Percentiles rank a stretch among this genome's conserved stretches.
phyloP scores from a whole-genome alignment of 768 basidiomycete genomes.

The Suillus cothurnatus region DNA sequence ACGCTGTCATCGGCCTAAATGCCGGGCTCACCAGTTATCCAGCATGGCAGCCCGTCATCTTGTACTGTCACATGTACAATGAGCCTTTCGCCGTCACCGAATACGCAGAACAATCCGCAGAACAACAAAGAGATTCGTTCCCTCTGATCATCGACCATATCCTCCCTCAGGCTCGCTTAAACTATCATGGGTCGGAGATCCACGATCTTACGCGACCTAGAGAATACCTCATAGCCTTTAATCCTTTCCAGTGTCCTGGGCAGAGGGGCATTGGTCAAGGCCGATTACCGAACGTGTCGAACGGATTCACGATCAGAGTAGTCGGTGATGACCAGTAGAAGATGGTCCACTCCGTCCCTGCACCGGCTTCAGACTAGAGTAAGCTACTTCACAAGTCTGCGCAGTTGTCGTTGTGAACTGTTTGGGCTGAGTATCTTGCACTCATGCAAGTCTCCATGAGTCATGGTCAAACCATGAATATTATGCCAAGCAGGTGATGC shows the following conservation, averaged over 20 bases:
- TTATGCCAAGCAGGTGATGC: neutral
- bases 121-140: conserved; percentile 30
- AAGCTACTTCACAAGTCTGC: conserved; percentile 16
- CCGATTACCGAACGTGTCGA: conserved; percentile 32
- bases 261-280: conserved; percentile 27
- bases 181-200: conserved; percentile 21
- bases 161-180: conserved; percentile 20
- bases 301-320: conserved; percentile 34
- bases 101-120: conserved; percentile 39
- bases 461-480: neutral
- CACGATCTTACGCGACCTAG: conserved; percentile 27
- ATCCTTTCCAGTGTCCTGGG: conserved; percentile 36
- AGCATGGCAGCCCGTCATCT: conserved; percentile 39
- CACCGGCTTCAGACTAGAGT: conserved; percentile 5
- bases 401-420: conserved; percentile 24
- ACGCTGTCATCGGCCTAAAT: conserved; percentile 45
- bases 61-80: conserved; percentile 30
- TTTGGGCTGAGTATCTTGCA: conserved; percentile 26
- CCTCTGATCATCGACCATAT: conserved; percentile 29
- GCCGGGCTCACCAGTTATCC: conserved; percentile 40
- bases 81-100: conserved; percentile 37
- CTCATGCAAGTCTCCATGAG: neutral
- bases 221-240: conserved; percentile 31
- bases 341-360: neutral
- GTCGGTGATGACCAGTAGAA: conserved; percentile 21